Evolutionary conservation across 148 eudicot genomes (phyloP).

Genomic region (Agrostemma githago): DNA sequence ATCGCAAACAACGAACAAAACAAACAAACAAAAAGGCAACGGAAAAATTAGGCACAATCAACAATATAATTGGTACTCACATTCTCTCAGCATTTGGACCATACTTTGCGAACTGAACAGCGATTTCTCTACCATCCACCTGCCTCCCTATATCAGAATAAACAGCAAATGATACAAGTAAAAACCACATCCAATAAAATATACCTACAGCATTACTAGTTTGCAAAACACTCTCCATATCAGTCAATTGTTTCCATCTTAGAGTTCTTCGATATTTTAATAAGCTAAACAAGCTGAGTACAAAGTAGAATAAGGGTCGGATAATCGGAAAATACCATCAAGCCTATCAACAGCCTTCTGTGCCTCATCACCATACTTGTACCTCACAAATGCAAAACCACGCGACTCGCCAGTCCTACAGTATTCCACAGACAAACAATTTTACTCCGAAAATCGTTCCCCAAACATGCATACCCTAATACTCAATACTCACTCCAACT

Average conservation of each 20-base stretch:
- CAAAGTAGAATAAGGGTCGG: not conserved
- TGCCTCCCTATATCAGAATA: slow-evolving; percentile 41
- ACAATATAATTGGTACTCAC: slow-evolving; percentile 36
- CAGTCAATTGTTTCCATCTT: not conserved
- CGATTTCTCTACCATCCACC: slow-evolving; percentile 94
- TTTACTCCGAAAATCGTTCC: not conserved
- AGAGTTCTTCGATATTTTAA: too few species aligned
- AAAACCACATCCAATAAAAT: not conserved
- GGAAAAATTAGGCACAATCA: not conserved
- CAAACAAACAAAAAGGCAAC: not conserved
- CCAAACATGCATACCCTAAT: not conserved
- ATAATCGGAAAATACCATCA: slow-evolving; percentile 43
- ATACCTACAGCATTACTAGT: not conserved
- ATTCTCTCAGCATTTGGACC: slow-evolving; percentile 92
- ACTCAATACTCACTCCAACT: not conserved
- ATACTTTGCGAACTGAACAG: slow-evolving; percentile 86
- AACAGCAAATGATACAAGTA: not conserved
- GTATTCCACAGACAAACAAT: slow-evolving; percentile 1
- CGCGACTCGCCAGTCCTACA: slow-evolving; percentile 90
- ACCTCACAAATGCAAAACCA: slow-evolving; percentile 94
- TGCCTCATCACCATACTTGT: slow-evolving; percentile 88
- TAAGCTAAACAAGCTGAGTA: not conserved
- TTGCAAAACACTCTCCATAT: not conserved
- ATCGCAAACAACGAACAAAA: not conserved
- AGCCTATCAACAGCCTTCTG: slow-evolving; percentile 88